Evolutionary conservation across 495 filamentous ascomycete genomes (phyloP), one percentile per base, ranked within the genome.

Genomic region (Penicillium tannophilum): DNA sequence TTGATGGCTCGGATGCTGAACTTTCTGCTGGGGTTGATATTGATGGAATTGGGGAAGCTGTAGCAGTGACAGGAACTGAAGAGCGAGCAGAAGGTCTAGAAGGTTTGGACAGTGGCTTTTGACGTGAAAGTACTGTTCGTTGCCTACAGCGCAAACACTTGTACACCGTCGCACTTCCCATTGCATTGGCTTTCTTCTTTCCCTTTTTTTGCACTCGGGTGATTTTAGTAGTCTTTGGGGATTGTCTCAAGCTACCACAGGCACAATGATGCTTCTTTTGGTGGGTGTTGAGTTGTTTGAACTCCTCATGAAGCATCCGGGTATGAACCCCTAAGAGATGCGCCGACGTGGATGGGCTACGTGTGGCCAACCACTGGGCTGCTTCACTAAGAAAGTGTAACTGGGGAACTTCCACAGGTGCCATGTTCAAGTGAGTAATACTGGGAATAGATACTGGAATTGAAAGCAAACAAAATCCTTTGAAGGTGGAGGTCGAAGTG

Each of bases 171-270:
- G 68, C 71, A 24, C 70, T 49, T 11, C 33, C 50, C 2, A 8
- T 3, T 23, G 17, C 24, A n/a, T 43, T 51, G 16, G 9, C 17
- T 52, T 47, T 30, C 8, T 19, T 23, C 43, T 26, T 64, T 67
- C 45, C 58, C 54, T 71, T 75, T 9, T 50, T 55, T 30, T 67
- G 63, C 42, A 73, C 54, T 16, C 64, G 56, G 30, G 66, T 63
- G 16, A 64, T 56, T 61, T 76, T 76, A 24, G 76, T 80, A 58
- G 59, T 73, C 60, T 79, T 76, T 16, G 24, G 39, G 7, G 71
- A 63, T 20, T 77, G 60, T 64, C 82, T 69, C 50, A 75, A 58
- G 61, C 68, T 78, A 51, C 84, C 83, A 69, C 84, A 86, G 23
- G 72, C 74, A 61, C 84, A 86, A 44, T 74, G 66, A 26, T 68